Evolutionary conservation across 2,329 filamentous ascomycete genomes (phyloP).

Genomic region (Pseudogymnoascus sp.): DNA sequence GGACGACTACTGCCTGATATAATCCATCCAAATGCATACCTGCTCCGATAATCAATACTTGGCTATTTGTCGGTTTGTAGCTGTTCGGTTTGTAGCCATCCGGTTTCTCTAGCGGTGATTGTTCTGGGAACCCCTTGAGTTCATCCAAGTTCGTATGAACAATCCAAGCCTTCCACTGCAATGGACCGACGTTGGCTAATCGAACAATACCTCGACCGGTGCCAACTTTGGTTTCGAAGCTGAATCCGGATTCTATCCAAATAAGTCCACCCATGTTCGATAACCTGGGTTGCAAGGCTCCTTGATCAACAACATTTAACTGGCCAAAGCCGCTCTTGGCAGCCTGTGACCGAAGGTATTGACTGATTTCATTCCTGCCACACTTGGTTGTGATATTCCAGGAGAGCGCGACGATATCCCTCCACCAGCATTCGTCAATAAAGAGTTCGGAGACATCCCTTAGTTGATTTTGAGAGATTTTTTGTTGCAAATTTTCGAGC

Average conservation of each 20-base stretch:
- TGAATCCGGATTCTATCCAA: slow-evolving; percentile 23
- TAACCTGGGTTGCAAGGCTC: neutral
- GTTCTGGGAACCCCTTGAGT: slow-evolving; percentile 45
- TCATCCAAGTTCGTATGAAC: slow-evolving; percentile 51
- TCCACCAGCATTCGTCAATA: neutral
- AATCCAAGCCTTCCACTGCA: slow-evolving; percentile 52
- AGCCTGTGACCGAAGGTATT: neutral
- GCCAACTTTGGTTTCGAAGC: slow-evolving; percentile 42
- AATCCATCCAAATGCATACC: neutral
- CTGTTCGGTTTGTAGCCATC: slow-evolving; percentile 38
- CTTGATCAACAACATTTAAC: neutral
- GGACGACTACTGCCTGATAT: neutral
- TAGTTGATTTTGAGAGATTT: neutral
- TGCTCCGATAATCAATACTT: neutral
- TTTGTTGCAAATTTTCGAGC: neutral
- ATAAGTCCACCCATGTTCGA: neutral
- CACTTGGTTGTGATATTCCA: neutral
- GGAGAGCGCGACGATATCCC: neutral
- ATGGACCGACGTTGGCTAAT: slow-evolving; percentile 23
- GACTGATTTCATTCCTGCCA: neutral
- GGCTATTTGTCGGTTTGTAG: slow-evolving; percentile 20
- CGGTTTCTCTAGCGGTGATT: slow-evolving; percentile 29
- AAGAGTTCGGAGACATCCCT: neutral
- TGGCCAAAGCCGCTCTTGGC: neutral
- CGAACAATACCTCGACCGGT: slow-evolving; percentile 46